These are phyloP conservation scores for Cornus suecica DNA, from an alignment of 148 eudicot species.

Conservation along the genomic window DNA sequence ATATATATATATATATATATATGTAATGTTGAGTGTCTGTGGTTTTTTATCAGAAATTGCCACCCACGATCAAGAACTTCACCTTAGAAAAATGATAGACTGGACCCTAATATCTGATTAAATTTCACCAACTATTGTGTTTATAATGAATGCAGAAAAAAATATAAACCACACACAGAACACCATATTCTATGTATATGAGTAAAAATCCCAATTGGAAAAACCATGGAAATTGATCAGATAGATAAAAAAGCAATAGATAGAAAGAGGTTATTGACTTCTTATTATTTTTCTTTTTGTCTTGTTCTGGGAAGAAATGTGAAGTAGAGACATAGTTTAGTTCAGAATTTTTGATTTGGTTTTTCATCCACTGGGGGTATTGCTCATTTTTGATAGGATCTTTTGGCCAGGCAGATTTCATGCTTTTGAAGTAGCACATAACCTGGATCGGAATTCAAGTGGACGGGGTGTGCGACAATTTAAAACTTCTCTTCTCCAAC, in stretches of 20 bases:
- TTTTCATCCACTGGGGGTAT: neutral
- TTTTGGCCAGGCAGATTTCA: constrained; percentile 79
- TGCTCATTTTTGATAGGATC: constrained; percentile 4
- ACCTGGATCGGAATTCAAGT: constrained; percentile 80
- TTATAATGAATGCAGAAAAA: too few species aligned
- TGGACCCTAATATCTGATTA: neutral
- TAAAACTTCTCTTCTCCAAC: constrained; percentile 90
- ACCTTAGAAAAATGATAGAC: neutral
- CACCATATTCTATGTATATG: too few species aligned
- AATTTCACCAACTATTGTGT: neutral
- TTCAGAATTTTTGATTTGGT: too few species aligned
- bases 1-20: too few species aligned
- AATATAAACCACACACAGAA: too few species aligned
- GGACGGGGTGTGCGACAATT: constrained; percentile 97
- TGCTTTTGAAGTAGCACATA: constrained; percentile 92
- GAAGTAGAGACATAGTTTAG: too few species aligned
- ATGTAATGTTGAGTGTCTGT: too few species aligned
- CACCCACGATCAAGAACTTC: neutral
- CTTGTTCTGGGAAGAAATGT: neutral
- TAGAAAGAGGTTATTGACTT: too few species aligned
- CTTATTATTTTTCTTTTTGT: too few species aligned
- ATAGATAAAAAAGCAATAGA: too few species aligned
- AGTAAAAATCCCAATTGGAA: too few species aligned
- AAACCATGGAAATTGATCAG: too few species aligned
- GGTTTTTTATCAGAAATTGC: neutral